phyloP scores from a whole-genome alignment of 495 filamentous ascomycete species.

The Glarea lozoyensis region DNA sequence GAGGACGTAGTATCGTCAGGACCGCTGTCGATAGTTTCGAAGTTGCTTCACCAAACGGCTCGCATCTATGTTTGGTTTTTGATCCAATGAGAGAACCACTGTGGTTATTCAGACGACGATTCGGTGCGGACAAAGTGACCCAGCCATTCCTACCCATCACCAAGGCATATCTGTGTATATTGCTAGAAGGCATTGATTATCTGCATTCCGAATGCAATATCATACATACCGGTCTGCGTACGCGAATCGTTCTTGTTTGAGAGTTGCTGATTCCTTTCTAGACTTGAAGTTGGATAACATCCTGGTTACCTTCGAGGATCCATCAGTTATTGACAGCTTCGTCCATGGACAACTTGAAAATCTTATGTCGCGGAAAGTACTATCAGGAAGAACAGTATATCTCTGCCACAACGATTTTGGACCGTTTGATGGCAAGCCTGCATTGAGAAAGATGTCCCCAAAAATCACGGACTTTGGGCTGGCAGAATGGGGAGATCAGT shows the following conservation, averaged over 20 bases:
- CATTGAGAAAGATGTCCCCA: constrained; percentile 28
- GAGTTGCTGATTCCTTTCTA: constrained; percentile 16
- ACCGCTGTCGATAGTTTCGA: constrained; percentile 29
- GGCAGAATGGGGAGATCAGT: constrained; percentile 24
- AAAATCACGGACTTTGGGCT: constrained; percentile 33
- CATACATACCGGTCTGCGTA: constrained; percentile 29
- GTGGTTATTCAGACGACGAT: constrained; percentile 28
- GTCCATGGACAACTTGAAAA: constrained; percentile 27
- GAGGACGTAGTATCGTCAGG: constrained; percentile 23
- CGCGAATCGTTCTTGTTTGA: neutral
- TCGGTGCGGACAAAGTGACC: constrained; percentile 19
- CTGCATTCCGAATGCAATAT: constrained; percentile 30
- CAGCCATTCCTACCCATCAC: neutral
- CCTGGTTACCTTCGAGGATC: constrained; percentile 36
- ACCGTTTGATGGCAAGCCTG: constrained; percentile 4
- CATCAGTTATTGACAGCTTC: constrained; percentile 31
- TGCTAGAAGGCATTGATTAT: constrained; percentile 31
- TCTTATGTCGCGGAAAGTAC: constrained; percentile 32
- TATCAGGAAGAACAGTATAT: constrained; percentile 31
- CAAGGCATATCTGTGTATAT: neutral
- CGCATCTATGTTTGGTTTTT: constrained; percentile 34
- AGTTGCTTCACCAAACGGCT: constrained; percentile 25
- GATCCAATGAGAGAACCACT: constrained; percentile 36
- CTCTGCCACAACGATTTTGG: constrained; percentile 33
- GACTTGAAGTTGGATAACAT: constrained; percentile 42